Percentiles rank a stretch among this genome's conserved stretches.
Evolutionary conservation across 2,329 filamentous ascomycete species (phyloP).

Genomic region (Apiospora pterosperma): DNA sequence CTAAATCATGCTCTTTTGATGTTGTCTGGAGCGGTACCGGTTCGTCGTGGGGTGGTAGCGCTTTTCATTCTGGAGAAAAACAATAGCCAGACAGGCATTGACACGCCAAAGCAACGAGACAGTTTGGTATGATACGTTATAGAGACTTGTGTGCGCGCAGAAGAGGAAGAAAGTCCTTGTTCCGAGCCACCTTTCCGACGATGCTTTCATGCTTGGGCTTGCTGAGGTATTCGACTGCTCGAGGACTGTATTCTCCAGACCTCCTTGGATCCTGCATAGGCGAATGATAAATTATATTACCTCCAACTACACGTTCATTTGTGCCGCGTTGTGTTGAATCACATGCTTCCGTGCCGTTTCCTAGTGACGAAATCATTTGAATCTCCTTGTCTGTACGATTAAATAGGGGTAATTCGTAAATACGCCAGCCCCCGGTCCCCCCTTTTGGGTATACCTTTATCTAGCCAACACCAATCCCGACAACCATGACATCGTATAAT

Average conservation of each 20-base stretch:
- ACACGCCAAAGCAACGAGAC: not conserved
- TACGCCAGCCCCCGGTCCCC: not conserved
- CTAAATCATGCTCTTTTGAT: conserved; percentile 42
- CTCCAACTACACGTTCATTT: not conserved
- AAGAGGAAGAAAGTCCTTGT: conserved; percentile 9
- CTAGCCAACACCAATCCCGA: not conserved
- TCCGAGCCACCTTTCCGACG: conserved; percentile 18
- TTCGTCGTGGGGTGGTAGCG: not conserved
- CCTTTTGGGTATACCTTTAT: not conserved
- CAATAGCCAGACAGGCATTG: not conserved
- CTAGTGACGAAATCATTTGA: not conserved
- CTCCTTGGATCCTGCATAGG: conserved; percentile 31
- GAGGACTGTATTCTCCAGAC: conserved; percentile 15
- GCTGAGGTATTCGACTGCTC: conserved; percentile 12
- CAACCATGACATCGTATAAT: not conserved
- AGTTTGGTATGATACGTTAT: not conserved
- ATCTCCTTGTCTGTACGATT: not conserved
- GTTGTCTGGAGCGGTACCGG: not conserved
- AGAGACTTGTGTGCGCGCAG: conserved; percentile 9
- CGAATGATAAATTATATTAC: conserved; percentile 17
- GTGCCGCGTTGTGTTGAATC: not conserved
- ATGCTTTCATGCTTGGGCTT: conserved; percentile 14
- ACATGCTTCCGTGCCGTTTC: not conserved
- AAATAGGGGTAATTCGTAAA: not conserved
- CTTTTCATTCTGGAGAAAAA: not conserved